Conservation (phyloP, 768 basidiomycete genomes). For the Russula sp. region DNA sequence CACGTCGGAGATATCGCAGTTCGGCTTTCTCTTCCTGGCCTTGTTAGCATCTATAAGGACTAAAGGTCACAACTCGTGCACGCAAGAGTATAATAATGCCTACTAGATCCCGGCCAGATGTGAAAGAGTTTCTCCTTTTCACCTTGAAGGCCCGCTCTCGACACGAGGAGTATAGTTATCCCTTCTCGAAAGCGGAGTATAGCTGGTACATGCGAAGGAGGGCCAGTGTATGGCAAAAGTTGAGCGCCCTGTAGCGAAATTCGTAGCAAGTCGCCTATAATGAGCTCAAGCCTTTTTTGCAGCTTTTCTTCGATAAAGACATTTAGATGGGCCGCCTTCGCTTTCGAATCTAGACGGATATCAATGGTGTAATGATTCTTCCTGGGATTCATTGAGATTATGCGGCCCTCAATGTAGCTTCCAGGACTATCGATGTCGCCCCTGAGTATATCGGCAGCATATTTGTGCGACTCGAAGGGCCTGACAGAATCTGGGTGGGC, state of each 20-base stretch:
- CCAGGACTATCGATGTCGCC: slow-evolving; percentile 10
- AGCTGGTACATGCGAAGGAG: neutral
- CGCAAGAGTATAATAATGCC: neutral
- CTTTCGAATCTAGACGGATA: neutral
- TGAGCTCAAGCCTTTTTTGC: slow-evolving; percentile 6
- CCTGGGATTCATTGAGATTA: neutral
- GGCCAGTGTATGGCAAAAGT: neutral
- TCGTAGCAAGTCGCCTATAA: slow-evolving; percentile 4
- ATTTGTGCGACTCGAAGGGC: slow-evolving; percentile 1
- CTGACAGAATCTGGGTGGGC: neutral
- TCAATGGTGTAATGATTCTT: slow-evolving; percentile 10
- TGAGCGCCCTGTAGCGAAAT: slow-evolving; percentile 7
- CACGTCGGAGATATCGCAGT: neutral
- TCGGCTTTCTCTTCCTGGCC: slow-evolving; percentile 5
- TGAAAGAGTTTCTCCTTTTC: slow-evolving; percentile 2
- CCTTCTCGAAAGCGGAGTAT: slow-evolving; percentile 12
- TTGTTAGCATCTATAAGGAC: neutral
- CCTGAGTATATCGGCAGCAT: neutral
- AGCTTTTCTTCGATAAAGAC: slow-evolving; percentile 6
- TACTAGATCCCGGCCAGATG: slow-evolving; percentile 6
- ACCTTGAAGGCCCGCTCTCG: slow-evolving; percentile 7
- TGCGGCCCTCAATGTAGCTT: slow-evolving; percentile 10
- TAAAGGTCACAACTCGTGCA: neutral
- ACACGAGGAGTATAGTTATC: slow-evolving; percentile 7
- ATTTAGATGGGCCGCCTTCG: slow-evolving; percentile 5